Evolutionary conservation across 1,139 yeast species (phyloP), one percentile per base, ranked within the genome.

Genomic region (Saccharomyces hybrid): DNA sequence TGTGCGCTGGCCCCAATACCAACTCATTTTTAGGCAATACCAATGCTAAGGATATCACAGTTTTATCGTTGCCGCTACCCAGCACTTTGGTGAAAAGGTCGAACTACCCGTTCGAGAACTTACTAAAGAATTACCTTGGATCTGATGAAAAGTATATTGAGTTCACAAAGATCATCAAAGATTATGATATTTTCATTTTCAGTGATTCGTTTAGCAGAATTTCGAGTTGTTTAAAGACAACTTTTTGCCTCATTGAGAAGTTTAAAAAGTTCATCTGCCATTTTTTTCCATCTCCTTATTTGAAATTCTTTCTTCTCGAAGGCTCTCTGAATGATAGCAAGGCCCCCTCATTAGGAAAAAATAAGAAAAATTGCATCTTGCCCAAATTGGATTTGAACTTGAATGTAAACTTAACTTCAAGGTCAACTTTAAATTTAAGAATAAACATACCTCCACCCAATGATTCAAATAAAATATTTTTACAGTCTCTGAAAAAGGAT

Each of bases 21-120:
- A 16, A 20, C 23, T 16, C 44, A 38, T 38, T 11, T 20, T 5
- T 9, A 38, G 23, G 11, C 11, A 38, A 38, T 38, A 9, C 44
- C 16, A 38, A 38, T 16, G n/a, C 25, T 13, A 20, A 20, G 13
- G 44, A 38, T 38, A 38, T 38, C 11, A 38, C 44, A 5, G n/a
- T 38, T 38, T 20, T 38, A 11, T 20, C 23, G 44, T 8, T 38
- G 11, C 44, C 44, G 16, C 48, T 86, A 26, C 95, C 95, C 1
- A 81, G 88, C 42, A 86, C 93, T 0, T 73, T 86, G 50, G 73
- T 86, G 56, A 84, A 83, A 64, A 76, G 95, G 54, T 76, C 81
- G 14, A 81, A 79, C 52, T 84, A 82, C 63, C 77, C 77, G 32
- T 73, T 86, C 53, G 66, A 71, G 32, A 75, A 82, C 49, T 78